phyloP scores from a whole-genome alignment of 345 rosid species.

The Microthlaspi erraticum region DNA sequence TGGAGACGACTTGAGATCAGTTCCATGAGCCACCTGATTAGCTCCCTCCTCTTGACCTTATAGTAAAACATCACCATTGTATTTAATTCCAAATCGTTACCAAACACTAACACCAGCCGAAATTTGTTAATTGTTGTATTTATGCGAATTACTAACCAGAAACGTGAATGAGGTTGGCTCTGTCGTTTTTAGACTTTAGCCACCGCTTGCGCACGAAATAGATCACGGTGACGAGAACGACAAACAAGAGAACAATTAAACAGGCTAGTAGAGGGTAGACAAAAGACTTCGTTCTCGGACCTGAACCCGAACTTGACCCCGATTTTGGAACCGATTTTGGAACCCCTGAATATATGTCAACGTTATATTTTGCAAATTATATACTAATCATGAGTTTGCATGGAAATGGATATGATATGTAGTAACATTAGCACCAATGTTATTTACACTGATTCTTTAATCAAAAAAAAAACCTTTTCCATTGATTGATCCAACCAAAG shows the following conservation, averaged over 20 bases:
- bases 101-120: not conserved
- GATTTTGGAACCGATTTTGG: too few species aligned
- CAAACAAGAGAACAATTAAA: too few species aligned
- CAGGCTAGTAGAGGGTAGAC: too few species aligned
- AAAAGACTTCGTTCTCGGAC: too few species aligned
- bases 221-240: not conserved
- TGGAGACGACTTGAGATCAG: constrained; percentile 5
- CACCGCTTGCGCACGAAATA: not conserved
- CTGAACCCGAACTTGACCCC: too few species aligned
- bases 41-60: constrained; percentile 19
- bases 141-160: constrained; percentile 1
- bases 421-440: too few species aligned
- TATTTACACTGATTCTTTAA: too few species aligned
- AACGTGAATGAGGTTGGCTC: not conserved
- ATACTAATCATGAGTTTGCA: not conserved
- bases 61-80: not conserved
- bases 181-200: not conserved
- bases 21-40: constrained; percentile 4
- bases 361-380: not conserved
- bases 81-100: not conserved
- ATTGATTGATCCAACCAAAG: constrained; percentile 4
- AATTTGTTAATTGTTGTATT: not conserved
- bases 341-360: too few species aligned
- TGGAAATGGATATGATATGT: not conserved
- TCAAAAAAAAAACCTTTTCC: not conserved